phyloP scores from a whole-genome alignment of 352 stramenopile genomes.

The Globisporangium apiculatum region DNA sequence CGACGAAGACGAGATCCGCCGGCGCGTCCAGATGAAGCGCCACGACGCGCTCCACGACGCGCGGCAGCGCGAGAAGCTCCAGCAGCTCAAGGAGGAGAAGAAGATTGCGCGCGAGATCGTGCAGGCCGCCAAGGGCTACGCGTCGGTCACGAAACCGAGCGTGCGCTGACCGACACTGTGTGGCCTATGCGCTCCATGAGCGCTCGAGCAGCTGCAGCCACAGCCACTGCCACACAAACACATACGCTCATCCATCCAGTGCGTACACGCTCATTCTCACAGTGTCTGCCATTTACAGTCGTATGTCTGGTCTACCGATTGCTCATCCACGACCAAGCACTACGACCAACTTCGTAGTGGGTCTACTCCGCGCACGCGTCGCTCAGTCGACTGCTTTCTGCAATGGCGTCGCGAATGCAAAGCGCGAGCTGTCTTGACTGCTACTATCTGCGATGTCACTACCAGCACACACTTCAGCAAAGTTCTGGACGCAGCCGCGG shows the following conservation, averaged over 20 bases:
- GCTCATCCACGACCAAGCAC: no score
- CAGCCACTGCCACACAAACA: no score
- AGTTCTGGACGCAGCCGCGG: constrained; percentile 49
- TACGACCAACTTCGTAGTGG: no score
- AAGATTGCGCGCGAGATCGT: constrained; percentile 84
- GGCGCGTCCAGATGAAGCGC: constrained; percentile 85
- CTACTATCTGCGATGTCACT: constrained; percentile 3
- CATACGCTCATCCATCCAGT: no score
- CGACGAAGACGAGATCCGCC: constrained; percentile 84
- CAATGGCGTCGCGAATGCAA: neutral
- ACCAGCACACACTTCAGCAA: constrained; percentile 36
- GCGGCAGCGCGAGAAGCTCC: constrained; percentile 71
- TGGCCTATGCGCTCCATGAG: neutral
- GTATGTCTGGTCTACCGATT: no score
- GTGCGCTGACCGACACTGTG: constrained; percentile 5
- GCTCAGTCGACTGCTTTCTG: neutral
- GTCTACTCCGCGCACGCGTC: neutral
- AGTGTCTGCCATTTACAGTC: neutral
- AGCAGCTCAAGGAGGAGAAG: constrained; percentile 86
- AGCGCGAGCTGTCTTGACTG: neutral
- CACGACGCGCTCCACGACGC: constrained; percentile 80
- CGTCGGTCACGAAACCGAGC: constrained; percentile 25
- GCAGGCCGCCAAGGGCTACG: constrained; percentile 60
- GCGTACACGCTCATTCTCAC: neutral
- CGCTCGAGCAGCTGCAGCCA: no score